Evolutionary conservation across 129 eudicot species (phyloP), one percentile per base, ranked within the genome.

Genomic region (Lonicera japonica): DNA sequence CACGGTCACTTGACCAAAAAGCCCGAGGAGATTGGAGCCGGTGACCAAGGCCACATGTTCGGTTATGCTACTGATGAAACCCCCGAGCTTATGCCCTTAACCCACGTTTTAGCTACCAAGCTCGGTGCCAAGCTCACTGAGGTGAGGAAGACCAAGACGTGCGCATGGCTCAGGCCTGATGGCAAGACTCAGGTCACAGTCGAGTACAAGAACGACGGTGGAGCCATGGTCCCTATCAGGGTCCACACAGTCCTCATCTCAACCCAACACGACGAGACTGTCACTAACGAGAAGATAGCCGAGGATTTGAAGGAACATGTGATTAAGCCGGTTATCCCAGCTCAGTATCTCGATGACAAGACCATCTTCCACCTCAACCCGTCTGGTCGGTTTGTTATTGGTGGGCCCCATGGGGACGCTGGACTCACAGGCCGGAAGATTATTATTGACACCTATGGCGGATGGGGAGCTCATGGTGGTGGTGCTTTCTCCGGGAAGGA

Each of bases 51-150:
- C 36, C 36, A 29, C 36, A 29, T 29, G 36, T 29, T 85, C 48
- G 94, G 94, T 54, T 86, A 86, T 39, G 95, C 95, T 20, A 83
- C 95, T 7, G 95, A 86, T 56, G 95, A 86, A 69, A 86, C 95
- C 0, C 82, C 86, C 0, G 95, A 86, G 79, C 80, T 86, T 38
- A 86, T 86, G 95, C 90, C 95, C 0, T 66, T 86, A 21, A 86
- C 89, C 45, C 95, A 86, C 20, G 95, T 83, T 39, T 77, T 86
- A 41, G 95, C 89, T 24, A 86, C 87, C 25, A 77, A 86, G 69
- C 86, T 86, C 0, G 95, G 95, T 17, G 89, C 95, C 64, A 86
- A 79, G 67, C 81, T 86, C 55, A 86, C 95, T 0, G 89, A 86
- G 55, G 95, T 82, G 46, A 68, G 89, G 60, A 86, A 86, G 83